These are phyloP conservation scores for Borovskyia barvae DNA, from an alignment of 208 protist genomes.

Conservation along the genomic window DNA sequence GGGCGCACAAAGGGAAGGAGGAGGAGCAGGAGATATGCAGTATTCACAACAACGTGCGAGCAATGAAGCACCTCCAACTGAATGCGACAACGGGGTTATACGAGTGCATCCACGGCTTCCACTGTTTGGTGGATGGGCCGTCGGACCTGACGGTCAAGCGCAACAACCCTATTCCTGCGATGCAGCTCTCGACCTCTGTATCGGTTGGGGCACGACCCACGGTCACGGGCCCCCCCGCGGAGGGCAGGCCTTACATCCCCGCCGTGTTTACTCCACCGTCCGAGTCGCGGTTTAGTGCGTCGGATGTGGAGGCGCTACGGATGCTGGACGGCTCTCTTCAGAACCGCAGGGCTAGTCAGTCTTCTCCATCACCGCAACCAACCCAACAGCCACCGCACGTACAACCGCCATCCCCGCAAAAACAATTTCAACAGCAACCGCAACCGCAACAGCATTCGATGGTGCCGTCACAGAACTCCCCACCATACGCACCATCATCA, in stretches of 20 bases:
- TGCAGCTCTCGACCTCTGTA: constrained; percentile 2
- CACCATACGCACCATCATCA: too few species aligned
- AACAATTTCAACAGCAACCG: constrained; percentile 1
- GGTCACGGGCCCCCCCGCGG: not conserved
- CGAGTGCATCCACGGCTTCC: constrained; percentile 87
- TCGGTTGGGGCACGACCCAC: constrained; percentile 8
- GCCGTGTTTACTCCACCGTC: not conserved
- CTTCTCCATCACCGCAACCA: not conserved
- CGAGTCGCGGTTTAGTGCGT: constrained; percentile 16
- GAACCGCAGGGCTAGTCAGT: not conserved
- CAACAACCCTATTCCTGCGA: not conserved
- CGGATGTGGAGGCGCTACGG: constrained; percentile 29
- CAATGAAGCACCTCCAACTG: constrained; percentile 81
- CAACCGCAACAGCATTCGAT: not conserved
- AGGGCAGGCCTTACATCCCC: not conserved
- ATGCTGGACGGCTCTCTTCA: constrained; percentile 12
- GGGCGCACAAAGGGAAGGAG: constrained; percentile 59
- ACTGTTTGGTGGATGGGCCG: constrained; percentile 82
- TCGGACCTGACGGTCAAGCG: constrained; percentile 10
- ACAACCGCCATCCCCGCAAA: not conserved
- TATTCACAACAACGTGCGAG: constrained; percentile 76
- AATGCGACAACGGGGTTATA: constrained; percentile 64
- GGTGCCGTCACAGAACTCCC: too few species aligned
- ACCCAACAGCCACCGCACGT: not conserved
- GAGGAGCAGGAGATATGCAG: constrained; percentile 84